Base-by-base conservation (phyloP, 2,329 filamentous ascomycete species). In the Clonostachys byssicola region DNA sequence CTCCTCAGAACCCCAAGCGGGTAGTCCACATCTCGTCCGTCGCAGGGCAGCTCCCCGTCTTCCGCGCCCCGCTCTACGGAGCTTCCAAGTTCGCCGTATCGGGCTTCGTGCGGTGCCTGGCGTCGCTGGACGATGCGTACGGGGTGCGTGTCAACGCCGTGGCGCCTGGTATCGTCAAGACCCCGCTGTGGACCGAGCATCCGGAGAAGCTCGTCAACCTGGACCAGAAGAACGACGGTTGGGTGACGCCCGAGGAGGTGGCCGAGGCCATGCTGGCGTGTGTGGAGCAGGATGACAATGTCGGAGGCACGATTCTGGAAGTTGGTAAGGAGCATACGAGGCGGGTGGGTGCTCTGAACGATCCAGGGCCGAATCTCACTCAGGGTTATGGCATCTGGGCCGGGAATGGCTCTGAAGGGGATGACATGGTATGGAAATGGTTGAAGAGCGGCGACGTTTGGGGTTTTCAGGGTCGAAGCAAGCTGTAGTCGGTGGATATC, bases 131-230 rank as follows among this genome's bases (percentile, higher is more conserved):
- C 18, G 45, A 49, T 1, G 44, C 52, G 1, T 47, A 57, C 3
- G 59, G 62, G 0, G 63, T 77, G 16, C 56, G 69, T 1, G 68
- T 77, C 34, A 69, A 60, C 42, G 71, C 65, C 0, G 68, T 76
- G 0, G 71, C 72, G 0, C 74, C 73, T 0, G 72, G 70, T 0
- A 44, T 73, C 2, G 67, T 75, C 1, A 55, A 60, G 8, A 76
- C 74, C 2, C 73, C 73, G 3, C 49, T 77, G 4, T 74, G 72
- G 70, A 66, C 58, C 0, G 72, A 75, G 2, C 51, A 72, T 35
- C 66, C 69, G 0, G 71, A 75, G 51, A 75, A 73, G 51, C 49
- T 73, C 16, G 54, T 55, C 14, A 61, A 61, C 36, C 49, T 75
- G 1, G 59, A 71, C 7, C 46, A 58, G 23, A 49, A 47, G 5